These are phyloP conservation scores for Iberis pinnata DNA, from an alignment of 345 rosid species.

Conservation along the genomic window DNA sequence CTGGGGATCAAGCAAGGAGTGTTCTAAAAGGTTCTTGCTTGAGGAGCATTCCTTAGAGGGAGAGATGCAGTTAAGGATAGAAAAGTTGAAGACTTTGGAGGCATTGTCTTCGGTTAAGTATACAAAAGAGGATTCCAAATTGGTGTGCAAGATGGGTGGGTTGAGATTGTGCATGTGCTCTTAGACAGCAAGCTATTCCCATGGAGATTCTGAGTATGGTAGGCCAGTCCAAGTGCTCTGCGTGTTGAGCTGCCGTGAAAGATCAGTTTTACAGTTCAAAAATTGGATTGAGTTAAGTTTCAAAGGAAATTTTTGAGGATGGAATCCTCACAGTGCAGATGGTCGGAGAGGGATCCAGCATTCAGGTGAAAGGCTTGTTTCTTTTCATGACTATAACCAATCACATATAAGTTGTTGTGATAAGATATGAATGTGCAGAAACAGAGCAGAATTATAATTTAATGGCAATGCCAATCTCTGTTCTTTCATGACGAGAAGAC, in stretches of 20 bases:
- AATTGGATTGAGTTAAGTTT: not conserved
- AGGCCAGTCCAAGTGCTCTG: slow-evolving; percentile 87
- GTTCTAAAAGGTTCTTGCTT: slow-evolving; percentile 39
- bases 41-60: slow-evolving; percentile 41
- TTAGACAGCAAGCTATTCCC: slow-evolving; percentile 90
- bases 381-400: slow-evolving; percentile 83
- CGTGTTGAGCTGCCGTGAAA: slow-evolving; percentile 53
- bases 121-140: slow-evolving; percentile 58
- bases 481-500: too few relatives aligned
- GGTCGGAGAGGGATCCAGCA: slow-evolving; percentile 91
- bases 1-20: slow-evolving; percentile 33
- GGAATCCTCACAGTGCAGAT: slow-evolving; percentile 65
- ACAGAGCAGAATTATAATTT: slow-evolving; percentile 7
- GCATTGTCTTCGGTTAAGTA: slow-evolving; percentile 87
- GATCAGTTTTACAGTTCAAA: too few relatives aligned
- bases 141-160: slow-evolving; percentile 59
- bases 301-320: too few relatives aligned
- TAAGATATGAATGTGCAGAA: slow-evolving; percentile 63
- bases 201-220: slow-evolving; percentile 64
- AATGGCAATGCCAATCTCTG: slow-evolving; percentile 1
- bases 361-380: slow-evolving; percentile 73
- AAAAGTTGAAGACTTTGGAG: slow-evolving; percentile 76
- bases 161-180: slow-evolving; percentile 80
- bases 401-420: slow-evolving; percentile 89
- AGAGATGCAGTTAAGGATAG: slow-evolving; percentile 43